Evolutionary conservation across 352 stramenopile genomes (phyloP).

Genomic region (Phytopythium chamaehyphon): DNA sequence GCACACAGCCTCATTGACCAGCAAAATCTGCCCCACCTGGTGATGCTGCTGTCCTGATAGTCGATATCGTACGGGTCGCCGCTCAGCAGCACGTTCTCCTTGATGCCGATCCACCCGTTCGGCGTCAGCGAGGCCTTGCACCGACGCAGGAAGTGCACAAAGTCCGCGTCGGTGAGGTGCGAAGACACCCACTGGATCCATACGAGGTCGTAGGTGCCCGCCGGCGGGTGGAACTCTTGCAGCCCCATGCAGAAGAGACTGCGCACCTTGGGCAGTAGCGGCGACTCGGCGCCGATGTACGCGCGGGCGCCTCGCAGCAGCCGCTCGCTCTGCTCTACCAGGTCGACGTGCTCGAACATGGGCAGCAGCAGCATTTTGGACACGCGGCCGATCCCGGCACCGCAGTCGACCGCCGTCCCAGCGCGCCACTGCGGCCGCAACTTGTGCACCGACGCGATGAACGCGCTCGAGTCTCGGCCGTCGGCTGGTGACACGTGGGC

Average conservation of each 20-base stretch:
- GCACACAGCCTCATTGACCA: no score
- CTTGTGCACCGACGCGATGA: constrained; percentile 41
- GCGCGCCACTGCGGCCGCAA: constrained; percentile 45
- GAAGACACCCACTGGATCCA: constrained; percentile 97
- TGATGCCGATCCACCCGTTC: constrained; percentile 59
- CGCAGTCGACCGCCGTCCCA: constrained; percentile 68
- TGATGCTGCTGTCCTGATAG: constrained; percentile 92
- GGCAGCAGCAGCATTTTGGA: constrained; percentile 92
- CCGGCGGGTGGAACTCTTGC: constrained; percentile 83
- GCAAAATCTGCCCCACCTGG: constrained; percentile 22
- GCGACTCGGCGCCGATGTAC: constrained; percentile 71
- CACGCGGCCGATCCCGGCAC: constrained; percentile 93
- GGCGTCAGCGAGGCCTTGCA: constrained; percentile 70
- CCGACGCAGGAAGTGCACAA: constrained; percentile 89
- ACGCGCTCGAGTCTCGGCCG: constrained; percentile 66
- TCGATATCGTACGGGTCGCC: constrained; percentile 89
- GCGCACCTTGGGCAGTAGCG: constrained; percentile 33
- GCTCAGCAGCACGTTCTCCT: constrained; percentile 90
- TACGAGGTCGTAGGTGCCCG: constrained; percentile 90
- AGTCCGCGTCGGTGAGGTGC: constrained; percentile 94
- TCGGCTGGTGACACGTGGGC: constrained; percentile 81
- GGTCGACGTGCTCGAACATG: constrained; percentile 85
- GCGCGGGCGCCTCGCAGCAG: constrained; percentile 85
- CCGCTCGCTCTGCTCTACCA: constrained; percentile 93
- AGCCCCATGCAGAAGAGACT: constrained; percentile 90